These are phyloP conservation scores for Pezizomycotina sp. DNA, from an alignment of 2,329 filamentous ascomycete species.

Conservation along the genomic window DNA sequence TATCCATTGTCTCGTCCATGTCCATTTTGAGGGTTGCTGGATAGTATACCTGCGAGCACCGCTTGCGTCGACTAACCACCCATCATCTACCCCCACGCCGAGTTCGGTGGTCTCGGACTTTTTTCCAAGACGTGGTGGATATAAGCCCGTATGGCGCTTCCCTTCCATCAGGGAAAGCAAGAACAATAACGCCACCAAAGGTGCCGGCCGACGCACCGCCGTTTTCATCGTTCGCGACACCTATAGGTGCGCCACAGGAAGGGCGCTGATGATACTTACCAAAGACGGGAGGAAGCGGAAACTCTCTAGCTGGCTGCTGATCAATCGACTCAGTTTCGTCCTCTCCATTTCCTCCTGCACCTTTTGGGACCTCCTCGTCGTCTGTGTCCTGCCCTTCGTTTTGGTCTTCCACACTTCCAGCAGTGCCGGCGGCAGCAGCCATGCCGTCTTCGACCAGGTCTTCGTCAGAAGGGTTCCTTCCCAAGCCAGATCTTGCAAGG, in stretches of 20 bases:
- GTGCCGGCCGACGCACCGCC: constrained; percentile 15
- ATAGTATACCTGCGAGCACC: constrained; percentile 11
- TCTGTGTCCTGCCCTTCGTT: too few relatives aligned
- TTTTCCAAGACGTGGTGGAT: constrained; percentile 19
- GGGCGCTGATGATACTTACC: constrained; percentile 14
- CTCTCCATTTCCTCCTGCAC: too few relatives aligned
- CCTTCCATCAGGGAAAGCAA: constrained; percentile 15
- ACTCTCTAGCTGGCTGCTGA: constrained; percentile 8
- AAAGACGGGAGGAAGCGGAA: constrained; percentile 16
- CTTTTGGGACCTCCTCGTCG: too few relatives aligned
- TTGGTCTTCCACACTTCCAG: too few relatives aligned
- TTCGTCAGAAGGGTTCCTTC: background rate
- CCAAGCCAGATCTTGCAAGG: constrained; percentile 9
- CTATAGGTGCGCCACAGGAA: constrained; percentile 16
- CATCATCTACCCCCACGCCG: constrained; percentile 16
- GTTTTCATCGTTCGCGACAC: constrained; percentile 14
- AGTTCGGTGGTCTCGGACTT: constrained; percentile 17
- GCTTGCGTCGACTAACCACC: constrained; percentile 15
- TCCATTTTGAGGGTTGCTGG: constrained; percentile 18
- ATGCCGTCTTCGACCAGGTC: too few relatives aligned
- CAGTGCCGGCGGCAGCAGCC: too few relatives aligned
- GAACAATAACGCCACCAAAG: constrained; percentile 16
- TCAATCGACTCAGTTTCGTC: too few relatives aligned
- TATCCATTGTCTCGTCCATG: constrained; percentile 16
- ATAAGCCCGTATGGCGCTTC: constrained; percentile 17